Evolutionary conservation across 2,329 filamentous ascomycete genomes (phyloP), one percentile per base, ranked within the genome.

Genomic region (Stemphylium lycopersici): DNA sequence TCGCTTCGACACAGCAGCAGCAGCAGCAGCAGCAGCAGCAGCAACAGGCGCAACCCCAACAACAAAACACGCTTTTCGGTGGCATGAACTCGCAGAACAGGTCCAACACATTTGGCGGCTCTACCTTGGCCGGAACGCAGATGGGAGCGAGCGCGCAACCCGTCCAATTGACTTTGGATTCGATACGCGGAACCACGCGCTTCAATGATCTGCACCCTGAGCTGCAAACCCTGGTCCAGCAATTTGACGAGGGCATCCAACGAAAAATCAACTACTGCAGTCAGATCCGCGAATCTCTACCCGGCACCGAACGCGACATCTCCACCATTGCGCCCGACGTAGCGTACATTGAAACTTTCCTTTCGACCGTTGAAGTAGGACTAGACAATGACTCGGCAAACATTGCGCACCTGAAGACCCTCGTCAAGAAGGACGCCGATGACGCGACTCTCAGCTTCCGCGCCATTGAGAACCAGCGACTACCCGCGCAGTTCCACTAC

Each of bases 181-280:
- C 90, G 70, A 81, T 98, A 56, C 87, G 91, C 47, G 89, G 90
- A 13, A 96, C 93, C 0, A 96, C 92, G 3, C 90, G 95, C 58
- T 97, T 95, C 79, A 91, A 92, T 71, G 93, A 96, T 74, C 87
- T 96, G 24, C 86, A 90, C 56, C 89, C 93, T 62, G 86, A 90
- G 26, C 80, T 96, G 13, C 91, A 96, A 70, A 85, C 87, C 58
- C 80, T 91, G 62, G 90, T 99, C 58, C 86, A 90, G 58, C 78
- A 82, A 8, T 86, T 96, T 59, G 93, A 99, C 75, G 84, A 85
- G 53, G 86, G 88, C 61, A 93, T 99, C 65, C 85, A 91, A 66
- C 83, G 84, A 48, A 91, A 95, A 71, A 92, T 96, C 68, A 75
- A 79, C 55, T 88, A 89, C 74, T 88, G 90, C 70, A 86, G 89